Base-by-base conservation (phyloP, 257 asterid species). In the Solanum chiquidenum region DNA sequence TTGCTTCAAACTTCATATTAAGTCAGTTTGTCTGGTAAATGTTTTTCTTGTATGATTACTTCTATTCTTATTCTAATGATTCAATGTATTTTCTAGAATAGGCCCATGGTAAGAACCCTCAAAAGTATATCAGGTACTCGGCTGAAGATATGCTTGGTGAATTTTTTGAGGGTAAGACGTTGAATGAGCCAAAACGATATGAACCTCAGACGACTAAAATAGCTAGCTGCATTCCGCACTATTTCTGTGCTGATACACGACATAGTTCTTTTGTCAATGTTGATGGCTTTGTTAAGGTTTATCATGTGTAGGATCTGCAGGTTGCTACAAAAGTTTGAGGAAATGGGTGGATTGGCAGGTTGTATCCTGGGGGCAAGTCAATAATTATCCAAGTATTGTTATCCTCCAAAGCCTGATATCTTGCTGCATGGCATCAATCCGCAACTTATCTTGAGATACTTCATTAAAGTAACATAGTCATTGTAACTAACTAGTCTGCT, bases 121-220 rank as follows among this genome's bases (percentile, higher is more conserved):
- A 94, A 93, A 97, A 96, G 90, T 96, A 94, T 91, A 95, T 97
- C 91, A 93, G 98, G 90, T 97, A 92, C 95, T 95, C 93, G 2
- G 97, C 98, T 0, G 99, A 97, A 91, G 99, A 97, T 96, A 97
- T 97, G 99, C 99, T 97, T 35, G 95, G 98, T 40, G 99, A 96
- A 90, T 97, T 97, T 87, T 42, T 42, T 13, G 46, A 42, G 13
- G 46, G 46, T 42, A 10, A 10, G 46, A 42, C 46, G 12, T 42
- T 95, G 44, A 94, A 95, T 68, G 99, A 95, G 90, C 94, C 98
- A n/a, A 96, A 87, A 91, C 95, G 99, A 46, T 97, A 46, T 97
- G 94, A 93, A 85, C 86, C 82, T 87, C 55, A 29, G 29, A 29
- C 34, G 60, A 77, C n/a, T 21, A 69, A 23, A 76, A 55, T 20